phyloP scores from a whole-genome alignment of 176 grass and related monocot genomes.

The barley (Hordeum vulgare) region MorexV3_pseudomolecules_assembly NC_058524.1:126347068-126347567 shows the following conservation, averaged over 20 bases:
- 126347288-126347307: background rate
- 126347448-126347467: too few relatives aligned
- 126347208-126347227: slow-evolving; percentile 14
- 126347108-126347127: too few relatives aligned
- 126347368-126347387: background rate
- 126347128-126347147: background rate
- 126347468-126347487: too few relatives aligned
- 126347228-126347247: background rate
- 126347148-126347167: slow-evolving; percentile 5
- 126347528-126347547: too few relatives aligned
- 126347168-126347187: slow-evolving; percentile 7
- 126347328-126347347: background rate
- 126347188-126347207: background rate
- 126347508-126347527: too few relatives aligned
- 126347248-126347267: background rate
- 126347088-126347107: too few relatives aligned
- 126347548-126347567: too few relatives aligned
- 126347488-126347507: too few relatives aligned
- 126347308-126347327: background rate
- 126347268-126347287: background rate
- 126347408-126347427: too few relatives aligned
- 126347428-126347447: too few relatives aligned
- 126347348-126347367: background rate
- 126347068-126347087: background rate
- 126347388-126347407: too few relatives aligned